These are phyloP conservation scores for Hamamelis virginiana DNA, from an alignment of 164 flowering plant species.

Conservation along the genomic window DNA sequence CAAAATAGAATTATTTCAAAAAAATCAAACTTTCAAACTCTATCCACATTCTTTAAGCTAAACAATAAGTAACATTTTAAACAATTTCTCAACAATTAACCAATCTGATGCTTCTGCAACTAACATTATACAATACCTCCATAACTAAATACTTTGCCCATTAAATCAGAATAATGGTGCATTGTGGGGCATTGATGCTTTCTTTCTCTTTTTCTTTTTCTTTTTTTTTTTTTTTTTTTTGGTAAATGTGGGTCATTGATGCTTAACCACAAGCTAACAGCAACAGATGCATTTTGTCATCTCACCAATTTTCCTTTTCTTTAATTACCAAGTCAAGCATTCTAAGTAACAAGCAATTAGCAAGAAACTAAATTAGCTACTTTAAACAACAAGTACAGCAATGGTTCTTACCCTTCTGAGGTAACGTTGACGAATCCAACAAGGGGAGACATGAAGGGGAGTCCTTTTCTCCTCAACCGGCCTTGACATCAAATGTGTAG, in stretches of 20 bases:
- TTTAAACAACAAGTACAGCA: not conserved
- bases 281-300: not conserved
- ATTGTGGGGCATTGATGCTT: too few species aligned
- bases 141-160: not conserved
- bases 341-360: too few species aligned
- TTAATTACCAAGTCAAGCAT: not conserved
- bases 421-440: conserved; percentile 90
- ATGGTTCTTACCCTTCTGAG: conserved; percentile 53
- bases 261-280: conserved; percentile 12
- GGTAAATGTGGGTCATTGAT: too few species aligned
- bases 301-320: not conserved
- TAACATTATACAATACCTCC: not conserved
- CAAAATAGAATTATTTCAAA: not conserved
- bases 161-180: too few species aligned
- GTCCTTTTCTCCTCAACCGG: conserved; percentile 86
- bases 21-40: not conserved
- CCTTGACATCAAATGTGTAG: conserved; percentile 88
- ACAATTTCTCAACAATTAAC: not conserved
- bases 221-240: too few species aligned
- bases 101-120: not conserved
- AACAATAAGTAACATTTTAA: not conserved
- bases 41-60: not conserved
- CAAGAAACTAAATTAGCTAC: not conserved
- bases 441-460: conserved; percentile 78
- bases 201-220: too few species aligned